Conservation (phyloP, 805 yeast genomes). For the Priceomyces haplophilus region DNA sequence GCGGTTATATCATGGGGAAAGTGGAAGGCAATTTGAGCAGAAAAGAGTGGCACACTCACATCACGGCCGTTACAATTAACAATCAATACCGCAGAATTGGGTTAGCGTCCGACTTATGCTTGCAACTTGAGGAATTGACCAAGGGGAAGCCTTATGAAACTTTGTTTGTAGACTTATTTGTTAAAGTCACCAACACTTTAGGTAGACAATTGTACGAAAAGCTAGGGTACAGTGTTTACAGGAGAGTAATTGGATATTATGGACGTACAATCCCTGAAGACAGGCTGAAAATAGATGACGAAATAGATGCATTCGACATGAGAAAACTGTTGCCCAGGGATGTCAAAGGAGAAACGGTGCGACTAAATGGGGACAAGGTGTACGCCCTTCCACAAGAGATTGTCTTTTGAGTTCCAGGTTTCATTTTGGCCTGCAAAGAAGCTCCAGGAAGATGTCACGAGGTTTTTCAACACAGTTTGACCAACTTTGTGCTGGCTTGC, state of each 20-base stretch:
- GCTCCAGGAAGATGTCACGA: too few species aligned
- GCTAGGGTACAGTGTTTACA: constrained; percentile 76
- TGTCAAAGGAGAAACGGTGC: constrained; percentile 46
- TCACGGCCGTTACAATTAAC: constrained; percentile 91
- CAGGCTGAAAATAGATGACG: constrained; percentile 53
- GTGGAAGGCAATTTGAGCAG: constrained; percentile 71
- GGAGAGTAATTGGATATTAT: constrained; percentile 89
- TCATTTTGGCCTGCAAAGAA: too few species aligned
- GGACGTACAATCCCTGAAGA: constrained; percentile 51
- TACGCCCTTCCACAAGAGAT: constrained; percentile 68
- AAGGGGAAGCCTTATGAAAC: constrained; percentile 71
- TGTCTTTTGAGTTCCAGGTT: constrained; percentile 37
- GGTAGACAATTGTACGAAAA: constrained; percentile 84
- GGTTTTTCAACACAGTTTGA: too few species aligned
- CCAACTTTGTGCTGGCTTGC: too few species aligned
- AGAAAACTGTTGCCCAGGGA: constrained; percentile 63
- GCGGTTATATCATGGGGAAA: constrained; percentile 94
- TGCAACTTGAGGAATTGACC: constrained; percentile 68
- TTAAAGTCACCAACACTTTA: constrained; percentile 75
- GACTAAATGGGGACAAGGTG: constrained; percentile 58
- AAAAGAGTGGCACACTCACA: constrained; percentile 93
- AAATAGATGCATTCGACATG: constrained; percentile 87
- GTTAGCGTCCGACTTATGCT: constrained; percentile 76
- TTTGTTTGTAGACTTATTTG: constrained; percentile 87
- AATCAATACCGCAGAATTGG: constrained; percentile 82